A percentile compares a stretch with the other conserved stretches of the same genome.
Conservation (phyloP, 2,329 filamentous ascomycete genomes). For the Trichophyton simii region DNA sequence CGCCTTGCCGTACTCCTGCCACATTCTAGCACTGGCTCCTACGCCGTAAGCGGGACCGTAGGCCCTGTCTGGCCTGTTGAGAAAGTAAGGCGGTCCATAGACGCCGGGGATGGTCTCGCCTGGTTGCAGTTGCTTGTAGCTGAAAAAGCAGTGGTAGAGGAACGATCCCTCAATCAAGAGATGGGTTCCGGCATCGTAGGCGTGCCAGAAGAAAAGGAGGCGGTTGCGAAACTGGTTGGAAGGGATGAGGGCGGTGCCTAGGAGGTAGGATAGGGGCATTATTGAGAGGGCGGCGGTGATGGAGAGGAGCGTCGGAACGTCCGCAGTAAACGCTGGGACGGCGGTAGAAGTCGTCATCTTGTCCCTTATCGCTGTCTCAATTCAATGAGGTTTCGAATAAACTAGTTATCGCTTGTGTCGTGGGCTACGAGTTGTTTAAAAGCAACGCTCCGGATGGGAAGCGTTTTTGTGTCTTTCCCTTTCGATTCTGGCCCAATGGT, state of each 20-base stretch:
- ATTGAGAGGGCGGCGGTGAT: slow-evolving; percentile 43
- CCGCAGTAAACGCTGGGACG: slow-evolving; percentile 9
- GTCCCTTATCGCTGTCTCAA: neutral
- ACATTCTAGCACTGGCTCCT: slow-evolving; percentile 42
- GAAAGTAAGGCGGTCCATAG: slow-evolving; percentile 35
- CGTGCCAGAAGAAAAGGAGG: slow-evolving; percentile 85
- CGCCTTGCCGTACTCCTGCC: slow-evolving; percentile 55
- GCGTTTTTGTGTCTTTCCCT: too few species aligned
- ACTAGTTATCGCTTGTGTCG: too few species aligned
- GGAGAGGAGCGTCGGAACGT: slow-evolving; percentile 38
- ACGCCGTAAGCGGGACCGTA: slow-evolving; percentile 49
- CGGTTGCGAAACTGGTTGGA: slow-evolving; percentile 46
- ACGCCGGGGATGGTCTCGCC: slow-evolving; percentile 13
- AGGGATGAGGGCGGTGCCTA: slow-evolving; percentile 41
- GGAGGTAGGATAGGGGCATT: slow-evolving; percentile 41
- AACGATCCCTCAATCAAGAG: slow-evolving; percentile 82
- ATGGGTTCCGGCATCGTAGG: slow-evolving; percentile 85
- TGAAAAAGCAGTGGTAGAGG: slow-evolving; percentile 88
- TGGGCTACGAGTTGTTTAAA: too few species aligned
- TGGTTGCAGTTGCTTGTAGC: slow-evolving; percentile 37
- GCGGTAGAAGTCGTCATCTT: neutral
- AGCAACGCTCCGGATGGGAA: too few species aligned
- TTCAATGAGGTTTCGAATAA: too few species aligned
- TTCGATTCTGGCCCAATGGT: too few species aligned
- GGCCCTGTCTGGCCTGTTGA: slow-evolving; percentile 41